Percentiles rank a stretch among this genome's conserved stretches.
phyloP scores from a whole-genome alignment of 768 basidiomycete species.

The Boletellus emodensis region DNA sequence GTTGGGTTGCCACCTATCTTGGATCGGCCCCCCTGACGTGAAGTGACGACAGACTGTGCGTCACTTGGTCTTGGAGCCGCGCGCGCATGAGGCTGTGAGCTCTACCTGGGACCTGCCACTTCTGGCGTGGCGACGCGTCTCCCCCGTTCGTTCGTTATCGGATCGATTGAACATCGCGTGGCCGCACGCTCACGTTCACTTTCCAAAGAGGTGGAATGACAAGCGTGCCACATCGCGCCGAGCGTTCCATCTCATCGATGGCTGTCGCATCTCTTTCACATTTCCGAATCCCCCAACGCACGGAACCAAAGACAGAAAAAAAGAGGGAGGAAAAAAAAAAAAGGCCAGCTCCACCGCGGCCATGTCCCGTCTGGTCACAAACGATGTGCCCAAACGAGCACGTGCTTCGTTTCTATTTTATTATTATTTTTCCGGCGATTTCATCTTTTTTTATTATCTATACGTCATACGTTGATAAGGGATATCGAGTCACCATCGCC shows the following conservation, averaged over 20 bases:
- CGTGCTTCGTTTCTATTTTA: background rate
- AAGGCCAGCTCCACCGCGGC: background rate
- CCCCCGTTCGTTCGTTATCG: no score
- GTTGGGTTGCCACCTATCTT: background rate
- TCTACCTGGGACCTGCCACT: background rate
- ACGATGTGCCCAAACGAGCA: slow-evolving; percentile 5
- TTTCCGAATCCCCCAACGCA: slow-evolving; percentile 4
- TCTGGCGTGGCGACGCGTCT: background rate
- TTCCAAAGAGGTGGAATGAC: background rate
- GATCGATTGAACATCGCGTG: slow-evolving; percentile 2
- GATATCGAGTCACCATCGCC: slow-evolving; percentile 7
- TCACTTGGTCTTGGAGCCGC: background rate
- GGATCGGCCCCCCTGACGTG: slow-evolving; percentile 8
- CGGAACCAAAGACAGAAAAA: background rate
- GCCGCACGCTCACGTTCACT: background rate
- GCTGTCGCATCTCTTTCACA: slow-evolving; percentile 3
- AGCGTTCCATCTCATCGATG: no score
- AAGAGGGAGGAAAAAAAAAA: background rate
- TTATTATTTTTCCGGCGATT: background rate
- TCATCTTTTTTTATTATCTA: background rate
- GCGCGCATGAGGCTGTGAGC: background rate
- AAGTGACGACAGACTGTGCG: background rate
- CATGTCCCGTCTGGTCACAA: slow-evolving; percentile 1
- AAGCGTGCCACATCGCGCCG: background rate
- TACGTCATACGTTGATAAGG: slow-evolving; percentile 12